These are phyloP conservation scores for Trichoderma guizhouense DNA, from an alignment of 2,329 filamentous ascomycete species.

Conservation along the genomic window DNA sequence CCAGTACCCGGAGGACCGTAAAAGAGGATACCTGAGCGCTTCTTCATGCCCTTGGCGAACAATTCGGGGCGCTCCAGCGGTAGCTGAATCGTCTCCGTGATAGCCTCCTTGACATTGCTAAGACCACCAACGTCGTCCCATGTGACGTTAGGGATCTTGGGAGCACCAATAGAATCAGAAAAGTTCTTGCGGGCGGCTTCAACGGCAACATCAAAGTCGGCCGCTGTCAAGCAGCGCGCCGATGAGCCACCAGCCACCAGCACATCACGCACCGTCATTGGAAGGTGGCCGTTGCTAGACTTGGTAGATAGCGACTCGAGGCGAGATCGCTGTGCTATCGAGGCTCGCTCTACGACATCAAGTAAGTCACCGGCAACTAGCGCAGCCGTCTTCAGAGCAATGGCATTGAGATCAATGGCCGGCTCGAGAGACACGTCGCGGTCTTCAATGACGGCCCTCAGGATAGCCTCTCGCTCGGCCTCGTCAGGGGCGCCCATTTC, in stretches of 20 bases:
- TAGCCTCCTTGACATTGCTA: constrained; percentile 92
- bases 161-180: constrained; percentile 92
- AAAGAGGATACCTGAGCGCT: constrained; percentile 88
- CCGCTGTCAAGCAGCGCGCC: constrained; percentile 72
- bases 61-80: constrained; percentile 88
- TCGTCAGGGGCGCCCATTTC: constrained; percentile 93
- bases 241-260: constrained; percentile 80
- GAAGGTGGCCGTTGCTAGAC: constrained; percentile 34
- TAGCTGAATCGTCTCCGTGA: constrained; percentile 93
- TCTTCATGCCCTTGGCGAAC: constrained; percentile 97
- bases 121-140: constrained; percentile 96
- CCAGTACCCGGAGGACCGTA: constrained; percentile 89
- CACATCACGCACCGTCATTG: constrained; percentile 74
- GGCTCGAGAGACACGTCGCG: constrained; percentile 73
- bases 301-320: constrained; percentile 67
- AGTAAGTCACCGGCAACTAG: constrained; percentile 91
- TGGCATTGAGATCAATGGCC: constrained; percentile 76
- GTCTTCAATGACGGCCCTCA: constrained; percentile 74
- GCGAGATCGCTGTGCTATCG: constrained; percentile 71
- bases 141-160: constrained; percentile 94
- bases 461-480: constrained; percentile 81
- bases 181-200: constrained; percentile 97
- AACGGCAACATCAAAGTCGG: constrained; percentile 88
- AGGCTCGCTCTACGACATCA: constrained; percentile 87
- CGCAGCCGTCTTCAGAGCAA: constrained; percentile 93